These are phyloP conservation scores for Fusarium burgessii DNA, from an alignment of 2,329 filamentous ascomycete genomes.

Conservation along the genomic window DNA sequence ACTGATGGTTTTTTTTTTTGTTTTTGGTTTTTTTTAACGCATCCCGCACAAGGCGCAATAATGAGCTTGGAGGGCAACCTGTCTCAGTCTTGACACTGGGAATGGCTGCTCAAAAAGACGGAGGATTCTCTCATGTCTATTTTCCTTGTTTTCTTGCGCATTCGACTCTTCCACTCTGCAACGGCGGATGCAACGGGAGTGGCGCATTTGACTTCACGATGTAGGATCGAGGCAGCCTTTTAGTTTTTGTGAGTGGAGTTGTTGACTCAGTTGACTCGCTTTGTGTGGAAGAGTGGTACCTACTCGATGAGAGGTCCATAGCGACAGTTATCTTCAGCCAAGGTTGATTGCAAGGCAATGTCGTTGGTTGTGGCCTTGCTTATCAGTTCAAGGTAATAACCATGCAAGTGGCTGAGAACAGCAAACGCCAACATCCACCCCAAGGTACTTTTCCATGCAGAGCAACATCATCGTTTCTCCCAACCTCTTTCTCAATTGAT, in stretches of 20 bases:
- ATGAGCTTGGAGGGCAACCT: constrained; percentile 41
- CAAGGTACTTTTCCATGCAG: background rate
- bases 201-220: constrained; percentile 30
- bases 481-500: background rate
- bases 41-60: constrained; percentile 38
- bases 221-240: constrained; percentile 30
- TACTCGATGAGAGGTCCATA: background rate
- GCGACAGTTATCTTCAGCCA: constrained; percentile 7
- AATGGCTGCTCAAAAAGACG: constrained; percentile 34
- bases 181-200: constrained; percentile 35
- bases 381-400: background rate
- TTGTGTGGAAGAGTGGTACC: background rate
- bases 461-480: background rate
- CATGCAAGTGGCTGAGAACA: background rate
- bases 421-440: background rate
- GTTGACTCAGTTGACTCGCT: background rate
- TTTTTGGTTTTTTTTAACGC: too few relatives aligned
- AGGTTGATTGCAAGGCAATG: constrained; percentile 16
- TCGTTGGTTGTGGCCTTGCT: background rate
- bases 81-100: constrained; percentile 43
- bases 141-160: constrained; percentile 35
- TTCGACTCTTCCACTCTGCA: constrained; percentile 10
- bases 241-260: constrained; percentile 24
- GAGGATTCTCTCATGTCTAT: constrained; percentile 5
- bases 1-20: background rate